phyloP scores from a whole-genome alignment of 495 filamentous ascomycete genomes.

The Neurospora intermedia region DNA sequence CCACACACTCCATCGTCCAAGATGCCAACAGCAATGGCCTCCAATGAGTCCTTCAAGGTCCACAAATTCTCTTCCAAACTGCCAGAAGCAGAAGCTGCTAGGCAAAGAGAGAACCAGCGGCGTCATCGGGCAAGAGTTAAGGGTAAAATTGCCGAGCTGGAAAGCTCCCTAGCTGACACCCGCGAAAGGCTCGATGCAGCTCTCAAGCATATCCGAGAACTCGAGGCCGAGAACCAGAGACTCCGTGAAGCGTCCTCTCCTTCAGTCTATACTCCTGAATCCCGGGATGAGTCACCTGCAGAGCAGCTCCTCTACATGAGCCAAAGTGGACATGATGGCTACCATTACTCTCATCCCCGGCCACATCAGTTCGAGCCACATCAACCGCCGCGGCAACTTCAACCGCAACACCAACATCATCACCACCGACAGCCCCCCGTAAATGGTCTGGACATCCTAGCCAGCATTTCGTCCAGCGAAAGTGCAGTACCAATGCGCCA shows the following conservation, averaged over 20 bases:
- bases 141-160: conserved; percentile 13
- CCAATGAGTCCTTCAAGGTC: neutral
- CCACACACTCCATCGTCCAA: neutral
- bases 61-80: conserved; percentile 18
- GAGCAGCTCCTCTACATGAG: neutral
- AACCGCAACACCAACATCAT: neutral
- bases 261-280: neutral
- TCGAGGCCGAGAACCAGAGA: conserved; percentile 12
- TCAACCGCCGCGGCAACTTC: neutral
- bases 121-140: conserved; percentile 24
- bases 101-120: conserved; percentile 21
- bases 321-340: neutral
- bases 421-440: neutral
- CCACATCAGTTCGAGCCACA: neutral
- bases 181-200: conserved; percentile 12
- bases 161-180: conserved; percentile 7
- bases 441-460: neutral
- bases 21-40: neutral
- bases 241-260: neutral
- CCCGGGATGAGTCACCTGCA: neutral
- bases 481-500: neutral
- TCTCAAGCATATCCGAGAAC: conserved; percentile 6
- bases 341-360: neutral
- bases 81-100: conserved; percentile 14
- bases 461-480: neutral